Evolutionary conservation across 306 rosid species (phyloP).

Genomic region (Cucumis hystrix): DNA sequence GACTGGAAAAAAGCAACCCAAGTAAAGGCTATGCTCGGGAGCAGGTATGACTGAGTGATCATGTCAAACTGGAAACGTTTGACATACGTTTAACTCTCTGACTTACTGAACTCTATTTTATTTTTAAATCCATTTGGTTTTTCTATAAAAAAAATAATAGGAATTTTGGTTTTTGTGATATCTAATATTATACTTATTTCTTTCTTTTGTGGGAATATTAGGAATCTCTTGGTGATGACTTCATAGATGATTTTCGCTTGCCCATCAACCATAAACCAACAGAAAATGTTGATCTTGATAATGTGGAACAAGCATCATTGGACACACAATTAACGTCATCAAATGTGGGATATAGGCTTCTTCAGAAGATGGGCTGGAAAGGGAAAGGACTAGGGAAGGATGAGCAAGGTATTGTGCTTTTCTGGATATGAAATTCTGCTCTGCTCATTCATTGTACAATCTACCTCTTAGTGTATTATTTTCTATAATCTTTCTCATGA

Average conservation of each 20-base stretch:
- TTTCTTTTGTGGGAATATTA: constrained; percentile 21
- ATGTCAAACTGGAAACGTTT: neutral
- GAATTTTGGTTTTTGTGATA: neutral
- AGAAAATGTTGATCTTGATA: constrained; percentile 84
- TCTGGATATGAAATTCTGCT: neutral
- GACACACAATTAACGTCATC: constrained; percentile 75
- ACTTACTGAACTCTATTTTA: neutral
- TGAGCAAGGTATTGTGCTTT: constrained; percentile 65
- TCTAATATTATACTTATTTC: neutral
- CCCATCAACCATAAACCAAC: constrained; percentile 86
- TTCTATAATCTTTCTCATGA: neutral
- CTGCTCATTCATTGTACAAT: neutral
- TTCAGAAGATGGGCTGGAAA: constrained; percentile 99
- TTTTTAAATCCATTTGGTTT: too few species aligned
- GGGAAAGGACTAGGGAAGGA: constrained; percentile 97
- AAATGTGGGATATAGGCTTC: constrained; percentile 89
- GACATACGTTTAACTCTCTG: neutral
- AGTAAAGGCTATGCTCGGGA: constrained; percentile 35
- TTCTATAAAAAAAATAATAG: too few species aligned
- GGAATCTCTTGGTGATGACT: constrained; percentile 43
- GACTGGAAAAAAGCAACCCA: constrained; percentile 31
- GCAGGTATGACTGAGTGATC: constrained; percentile 25
- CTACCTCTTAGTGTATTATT: neutral
- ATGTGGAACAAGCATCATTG: constrained; percentile 90
- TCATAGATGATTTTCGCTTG: constrained; percentile 63